phyloP scores from a whole-genome alignment of 2,329 filamentous ascomycete genomes.

The Cladosporium sp. region DNA sequence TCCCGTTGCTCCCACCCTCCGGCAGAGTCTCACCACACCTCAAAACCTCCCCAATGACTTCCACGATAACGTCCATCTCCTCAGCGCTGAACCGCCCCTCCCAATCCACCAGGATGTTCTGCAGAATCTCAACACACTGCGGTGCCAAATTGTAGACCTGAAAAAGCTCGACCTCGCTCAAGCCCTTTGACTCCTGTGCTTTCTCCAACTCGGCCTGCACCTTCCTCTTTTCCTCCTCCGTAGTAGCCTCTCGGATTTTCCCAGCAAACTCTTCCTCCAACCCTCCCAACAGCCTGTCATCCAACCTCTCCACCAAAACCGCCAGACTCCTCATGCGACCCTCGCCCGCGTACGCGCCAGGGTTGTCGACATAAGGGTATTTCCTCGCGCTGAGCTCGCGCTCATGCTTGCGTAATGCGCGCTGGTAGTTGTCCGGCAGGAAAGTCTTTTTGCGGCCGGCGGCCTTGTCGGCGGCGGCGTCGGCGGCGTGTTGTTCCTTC shows the following conservation, averaged over 20 bases:
- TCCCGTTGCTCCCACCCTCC: too few species aligned
- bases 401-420: conserved; percentile 27
- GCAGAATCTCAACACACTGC: conserved; percentile 28
- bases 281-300: conserved; percentile 23
- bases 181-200: conserved; percentile 28
- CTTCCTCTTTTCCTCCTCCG: conserved; percentile 22
- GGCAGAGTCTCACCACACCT: conserved; percentile 15
- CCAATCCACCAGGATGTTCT: conserved; percentile 33
- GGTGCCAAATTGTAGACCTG: conserved; percentile 33
- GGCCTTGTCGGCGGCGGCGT: conserved; percentile 27
- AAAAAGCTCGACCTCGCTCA: conserved; percentile 33
- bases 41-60: conserved; percentile 24
- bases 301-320: conserved; percentile 21
- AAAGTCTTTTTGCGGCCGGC: conserved; percentile 18
- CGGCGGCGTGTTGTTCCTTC: conserved; percentile 27
- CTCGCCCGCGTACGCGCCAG: conserved; percentile 24
- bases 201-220: conserved; percentile 18
- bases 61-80: conserved; percentile 29
- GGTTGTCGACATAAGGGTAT: conserved; percentile 29
- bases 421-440: conserved; percentile 30
- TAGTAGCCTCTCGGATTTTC: conserved; percentile 19
- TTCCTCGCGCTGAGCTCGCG: conserved; percentile 26
- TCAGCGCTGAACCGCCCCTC: conserved; percentile 31
- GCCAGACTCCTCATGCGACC: conserved; percentile 15
- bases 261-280: conserved; percentile 26